Percentiles rank a stretch among this genome's conserved stretches.
Evolutionary conservation across 768 basidiomycete genomes (phyloP).

Genomic region (Serpula lacrymans): DNA sequence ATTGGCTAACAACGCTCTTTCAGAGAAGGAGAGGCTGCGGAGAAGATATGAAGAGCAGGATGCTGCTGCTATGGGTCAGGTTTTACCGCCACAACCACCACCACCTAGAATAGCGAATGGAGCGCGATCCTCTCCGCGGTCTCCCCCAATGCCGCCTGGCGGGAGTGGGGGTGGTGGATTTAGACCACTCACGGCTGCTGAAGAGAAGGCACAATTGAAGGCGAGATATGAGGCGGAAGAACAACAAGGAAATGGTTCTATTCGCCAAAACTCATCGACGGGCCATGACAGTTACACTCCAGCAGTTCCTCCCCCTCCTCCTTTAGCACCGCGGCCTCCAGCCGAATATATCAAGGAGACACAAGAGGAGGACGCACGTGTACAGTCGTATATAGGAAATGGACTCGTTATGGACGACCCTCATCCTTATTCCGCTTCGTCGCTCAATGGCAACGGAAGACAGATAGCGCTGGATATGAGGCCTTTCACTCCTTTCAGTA

Average conservation of each 20-base stretch:
- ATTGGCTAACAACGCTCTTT: conserved; percentile 23
- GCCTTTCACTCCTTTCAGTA: conserved; percentile 48
- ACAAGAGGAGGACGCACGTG: conserved; percentile 65
- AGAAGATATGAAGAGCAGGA: conserved; percentile 58
- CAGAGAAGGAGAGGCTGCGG: conserved; percentile 58
- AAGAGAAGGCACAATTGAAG: conserved; percentile 71
- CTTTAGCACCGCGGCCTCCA: conserved; percentile 74
- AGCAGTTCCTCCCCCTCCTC: conserved; percentile 49
- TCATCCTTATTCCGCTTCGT: conserved; percentile 14
- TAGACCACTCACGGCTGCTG: conserved; percentile 59
- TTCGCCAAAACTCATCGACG: conserved; percentile 10
- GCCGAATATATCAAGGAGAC: conserved; percentile 81
- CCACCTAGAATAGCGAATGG: conserved; percentile 23
- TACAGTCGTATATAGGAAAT: conserved; percentile 31
- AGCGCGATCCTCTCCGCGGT: conserved; percentile 25
- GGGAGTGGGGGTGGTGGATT: conserved; percentile 18
- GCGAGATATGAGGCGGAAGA: conserved; percentile 65
- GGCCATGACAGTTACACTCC: conserved; percentile 17
- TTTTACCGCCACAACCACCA: conserved; percentile 18
- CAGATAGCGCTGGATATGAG: conserved; percentile 31
- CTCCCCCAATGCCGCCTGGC: conserved; percentile 29
- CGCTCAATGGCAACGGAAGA: conserved; percentile 7
- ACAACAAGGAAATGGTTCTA: conserved; percentile 25
- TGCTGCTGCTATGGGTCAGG: conserved; percentile 26
- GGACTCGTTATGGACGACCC: conserved; percentile 33